These are phyloP conservation scores for Thozetella sp. DNA, from an alignment of 495 filamentous ascomycete genomes.

Conservation along the genomic window DNA sequence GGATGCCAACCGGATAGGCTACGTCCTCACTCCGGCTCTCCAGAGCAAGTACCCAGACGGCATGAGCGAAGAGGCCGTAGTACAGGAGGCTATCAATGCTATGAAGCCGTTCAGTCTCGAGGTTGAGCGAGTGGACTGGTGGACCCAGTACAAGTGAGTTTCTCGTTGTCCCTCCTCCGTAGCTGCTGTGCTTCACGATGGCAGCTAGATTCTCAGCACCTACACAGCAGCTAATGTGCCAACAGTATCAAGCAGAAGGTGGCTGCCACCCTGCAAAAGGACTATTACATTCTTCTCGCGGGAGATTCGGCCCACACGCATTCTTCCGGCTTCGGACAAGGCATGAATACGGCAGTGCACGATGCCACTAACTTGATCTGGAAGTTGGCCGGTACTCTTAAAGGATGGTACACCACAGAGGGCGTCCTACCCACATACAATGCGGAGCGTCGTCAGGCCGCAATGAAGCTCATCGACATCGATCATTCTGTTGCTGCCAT, in stretches of 20 bases:
- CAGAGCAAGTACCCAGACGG: neutral
- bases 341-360: neutral
- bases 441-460: neutral
- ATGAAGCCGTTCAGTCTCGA: constrained; percentile 1
- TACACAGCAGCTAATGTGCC: neutral
- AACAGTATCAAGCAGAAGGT: neutral
- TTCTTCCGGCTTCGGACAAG: neutral
- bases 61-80: neutral
- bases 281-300: neutral
- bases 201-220: neutral
- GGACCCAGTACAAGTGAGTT: neutral
- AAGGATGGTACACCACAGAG: neutral
- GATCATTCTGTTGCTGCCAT: neutral
- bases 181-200: no score
- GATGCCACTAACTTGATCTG: neutral
- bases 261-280: neutral
- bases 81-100: neutral
- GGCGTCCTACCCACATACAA: neutral
- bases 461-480: neutral
- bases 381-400: neutral
- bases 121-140: constrained; percentile 4
- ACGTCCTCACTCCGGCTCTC: neutral
- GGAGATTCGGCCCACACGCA: neutral
- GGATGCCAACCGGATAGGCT: neutral
- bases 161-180: no score